These are phyloP conservation scores for Mycena indigotica DNA, from an alignment of 768 basidiomycete genomes.

Conservation along the genomic window DNA sequence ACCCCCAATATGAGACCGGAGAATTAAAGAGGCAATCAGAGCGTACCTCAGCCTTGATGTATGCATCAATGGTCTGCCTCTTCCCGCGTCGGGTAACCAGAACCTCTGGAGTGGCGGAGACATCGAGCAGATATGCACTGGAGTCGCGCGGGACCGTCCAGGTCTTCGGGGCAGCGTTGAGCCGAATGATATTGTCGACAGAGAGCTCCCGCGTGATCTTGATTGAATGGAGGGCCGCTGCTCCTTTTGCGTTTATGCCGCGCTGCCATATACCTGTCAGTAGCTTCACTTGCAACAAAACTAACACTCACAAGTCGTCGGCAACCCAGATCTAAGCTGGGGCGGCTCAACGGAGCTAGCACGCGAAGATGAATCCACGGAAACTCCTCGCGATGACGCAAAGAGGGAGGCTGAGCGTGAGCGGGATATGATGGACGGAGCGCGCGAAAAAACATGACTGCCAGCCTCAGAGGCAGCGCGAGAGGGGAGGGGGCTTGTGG, in stretches of 20 bases:
- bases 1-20: background rate
- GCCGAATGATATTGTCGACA: background rate
- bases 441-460: too few species aligned
- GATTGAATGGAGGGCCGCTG: background rate
- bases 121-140: background rate
- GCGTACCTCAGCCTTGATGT: background rate
- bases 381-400: too few species aligned
- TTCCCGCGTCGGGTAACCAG: background rate
- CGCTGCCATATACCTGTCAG: background rate
- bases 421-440: too few species aligned
- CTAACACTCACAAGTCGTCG: too few species aligned
- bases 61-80: background rate
- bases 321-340: too few species aligned
- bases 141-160: background rate
- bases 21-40: background rate
- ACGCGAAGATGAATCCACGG: too few species aligned
- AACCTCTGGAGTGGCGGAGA: background rate
- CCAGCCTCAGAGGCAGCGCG: too few species aligned
- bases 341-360: too few species aligned
- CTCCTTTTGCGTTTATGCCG: background rate
- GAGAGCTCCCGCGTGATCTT: background rate
- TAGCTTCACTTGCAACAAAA: background rate
- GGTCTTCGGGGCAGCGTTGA: background rate
- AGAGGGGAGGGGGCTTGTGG: background rate
- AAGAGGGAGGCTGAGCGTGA: too few species aligned